Conservation (phyloP, 257 asterid genomes). For the Przewalskia tangutica region DNA sequence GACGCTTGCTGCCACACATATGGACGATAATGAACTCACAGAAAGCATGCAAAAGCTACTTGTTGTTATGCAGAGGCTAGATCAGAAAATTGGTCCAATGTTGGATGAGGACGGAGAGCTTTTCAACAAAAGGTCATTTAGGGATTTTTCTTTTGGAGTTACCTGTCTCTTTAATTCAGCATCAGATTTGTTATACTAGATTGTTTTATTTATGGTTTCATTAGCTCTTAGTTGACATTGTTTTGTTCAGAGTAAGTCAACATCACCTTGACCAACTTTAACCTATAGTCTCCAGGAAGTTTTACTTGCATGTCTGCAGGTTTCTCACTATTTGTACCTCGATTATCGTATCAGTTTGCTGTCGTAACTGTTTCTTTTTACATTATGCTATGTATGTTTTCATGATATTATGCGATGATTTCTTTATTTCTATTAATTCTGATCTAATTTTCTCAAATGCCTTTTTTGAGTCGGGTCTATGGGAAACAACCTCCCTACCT, state of each 20-base stretch:
- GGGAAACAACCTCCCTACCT: too few species aligned
- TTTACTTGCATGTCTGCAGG: background rate
- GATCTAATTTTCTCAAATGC: too few species aligned
- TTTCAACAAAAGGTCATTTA: slow-evolving; percentile 50
- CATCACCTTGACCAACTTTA: background rate
- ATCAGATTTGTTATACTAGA: background rate
- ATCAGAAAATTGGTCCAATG: slow-evolving; percentile 70
- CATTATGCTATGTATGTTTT: too few species aligned
- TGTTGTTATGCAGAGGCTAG: slow-evolving; percentile 76
- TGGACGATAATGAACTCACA: slow-evolving; percentile 66
- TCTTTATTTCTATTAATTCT: too few species aligned
- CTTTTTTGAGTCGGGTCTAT: too few species aligned
- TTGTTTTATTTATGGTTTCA: background rate
- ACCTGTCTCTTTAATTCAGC: background rate
- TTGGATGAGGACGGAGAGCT: slow-evolving; percentile 77
- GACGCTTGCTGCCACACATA: slow-evolving; percentile 81
- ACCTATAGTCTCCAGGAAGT: background rate
- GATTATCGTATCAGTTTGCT: too few species aligned
- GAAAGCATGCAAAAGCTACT: slow-evolving; percentile 90
- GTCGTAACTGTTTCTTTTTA: too few species aligned
- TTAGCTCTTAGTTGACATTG: background rate
- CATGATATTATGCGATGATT: too few species aligned
- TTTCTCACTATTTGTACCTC: background rate
- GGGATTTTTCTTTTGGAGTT: background rate
- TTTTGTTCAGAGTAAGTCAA: background rate